A percentile compares a stretch with the other conserved stretches of the same genome.
phyloP scores from a whole-genome alignment of 139 green algal genomes.

The Penium margaritaceum region DNA sequence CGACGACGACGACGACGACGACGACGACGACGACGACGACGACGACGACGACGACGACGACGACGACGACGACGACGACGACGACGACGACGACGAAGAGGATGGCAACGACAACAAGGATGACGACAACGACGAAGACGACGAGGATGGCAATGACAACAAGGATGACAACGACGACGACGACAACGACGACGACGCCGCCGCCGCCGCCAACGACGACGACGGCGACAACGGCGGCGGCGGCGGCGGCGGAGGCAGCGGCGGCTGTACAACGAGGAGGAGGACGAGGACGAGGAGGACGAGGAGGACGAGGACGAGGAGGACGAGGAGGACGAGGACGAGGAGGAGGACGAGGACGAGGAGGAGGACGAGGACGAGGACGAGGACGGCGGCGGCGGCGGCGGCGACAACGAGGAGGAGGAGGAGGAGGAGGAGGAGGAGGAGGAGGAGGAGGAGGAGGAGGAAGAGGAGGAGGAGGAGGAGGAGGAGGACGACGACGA shows the following conservation, averaged over 20 bases:
- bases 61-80: background rate
- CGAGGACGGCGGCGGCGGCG: too few relatives aligned
- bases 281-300: constrained; percentile 2
- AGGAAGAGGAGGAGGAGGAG: too few relatives aligned
- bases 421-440: constrained; percentile 3
- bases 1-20: background rate
- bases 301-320: background rate
- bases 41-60: background rate
- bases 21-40: background rate
- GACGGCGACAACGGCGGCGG: background rate
- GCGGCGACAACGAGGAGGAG: too few relatives aligned
- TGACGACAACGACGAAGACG: too few relatives aligned
- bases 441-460: background rate
- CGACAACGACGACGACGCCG: too few relatives aligned
- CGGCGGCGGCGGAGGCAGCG: too few relatives aligned
- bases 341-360: constrained; percentile 24
- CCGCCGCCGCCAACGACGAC: too few relatives aligned
- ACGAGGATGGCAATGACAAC: too few relatives aligned
- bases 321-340: constrained; percentile 3
- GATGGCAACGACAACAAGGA: background rate
- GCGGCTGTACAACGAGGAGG: background rate
- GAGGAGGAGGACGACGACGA: too few relatives aligned
- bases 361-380: too few relatives aligned
- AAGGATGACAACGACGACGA: too few relatives aligned
- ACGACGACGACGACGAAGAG: too few relatives aligned